phyloP scores from a whole-genome alignment of 2,329 filamentous ascomycete genomes.

The Cryphonectria radicalis region DNA sequence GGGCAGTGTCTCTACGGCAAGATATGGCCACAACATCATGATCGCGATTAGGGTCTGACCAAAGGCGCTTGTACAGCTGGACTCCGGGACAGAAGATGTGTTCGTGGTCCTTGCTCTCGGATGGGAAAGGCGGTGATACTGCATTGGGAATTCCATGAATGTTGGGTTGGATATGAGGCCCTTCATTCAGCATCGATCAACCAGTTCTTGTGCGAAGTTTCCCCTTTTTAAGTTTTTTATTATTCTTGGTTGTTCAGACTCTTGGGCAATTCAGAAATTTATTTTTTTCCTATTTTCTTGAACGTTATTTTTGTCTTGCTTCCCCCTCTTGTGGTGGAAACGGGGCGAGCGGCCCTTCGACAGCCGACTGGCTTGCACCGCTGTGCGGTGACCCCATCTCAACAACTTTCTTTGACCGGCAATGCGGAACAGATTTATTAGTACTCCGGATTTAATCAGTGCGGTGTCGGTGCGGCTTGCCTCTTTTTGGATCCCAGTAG shows the following conservation, averaged over 20 bases:
- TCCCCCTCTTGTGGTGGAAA: too few relatives aligned
- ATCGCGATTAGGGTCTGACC: neutral
- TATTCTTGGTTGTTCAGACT: neutral
- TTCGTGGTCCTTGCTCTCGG: neutral
- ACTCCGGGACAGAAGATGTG: neutral
- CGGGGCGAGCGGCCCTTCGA: neutral
- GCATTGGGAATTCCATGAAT: neutral
- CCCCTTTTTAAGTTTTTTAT: neutral
- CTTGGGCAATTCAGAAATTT: neutral
- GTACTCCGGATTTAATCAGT: neutral
- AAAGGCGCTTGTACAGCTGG: neutral
- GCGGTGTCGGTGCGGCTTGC: neutral
- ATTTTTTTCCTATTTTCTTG: neutral
- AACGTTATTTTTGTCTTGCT: neutral
- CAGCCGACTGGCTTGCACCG: too few relatives aligned
- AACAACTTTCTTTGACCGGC: too few relatives aligned
- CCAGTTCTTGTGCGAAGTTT: neutral
- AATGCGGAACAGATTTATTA: too few relatives aligned
- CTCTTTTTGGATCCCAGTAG: neutral
- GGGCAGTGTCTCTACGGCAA: neutral
- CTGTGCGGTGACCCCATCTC: too few relatives aligned
- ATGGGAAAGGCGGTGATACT: neutral
- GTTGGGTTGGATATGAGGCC: too few relatives aligned
- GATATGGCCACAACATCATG: neutral
- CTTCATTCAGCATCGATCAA: too few relatives aligned